Conservation (phyloP, 2,329 filamentous ascomycete genomes). For the Fusarium sp. region DNA sequence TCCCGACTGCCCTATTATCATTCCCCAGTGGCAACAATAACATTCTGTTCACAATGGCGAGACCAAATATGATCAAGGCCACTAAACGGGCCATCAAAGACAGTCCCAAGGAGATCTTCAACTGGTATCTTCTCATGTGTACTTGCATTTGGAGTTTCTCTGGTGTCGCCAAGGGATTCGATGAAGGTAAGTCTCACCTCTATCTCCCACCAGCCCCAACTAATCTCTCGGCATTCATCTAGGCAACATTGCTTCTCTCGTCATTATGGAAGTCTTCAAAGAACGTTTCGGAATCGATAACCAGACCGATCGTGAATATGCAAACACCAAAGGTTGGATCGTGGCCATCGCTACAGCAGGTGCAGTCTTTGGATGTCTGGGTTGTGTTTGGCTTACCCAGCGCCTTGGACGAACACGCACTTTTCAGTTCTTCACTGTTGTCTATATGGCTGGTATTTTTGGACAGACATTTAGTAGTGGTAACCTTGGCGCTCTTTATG, state of each 20-base stretch:
- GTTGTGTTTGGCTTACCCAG: conserved; percentile 44
- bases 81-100: conserved; percentile 46
- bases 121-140: conserved; percentile 46
- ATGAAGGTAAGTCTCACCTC: conserved; percentile 40
- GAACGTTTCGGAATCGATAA: conserved; percentile 41
- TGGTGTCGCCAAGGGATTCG: conserved; percentile 49
- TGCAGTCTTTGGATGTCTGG: conserved; percentile 48
- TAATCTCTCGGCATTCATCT: neutral
- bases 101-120: conserved; percentile 48
- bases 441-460: conserved; percentile 54
- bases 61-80: conserved; percentile 44
- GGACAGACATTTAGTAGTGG: conserved; percentile 49
- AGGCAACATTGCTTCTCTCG: conserved; percentile 50
- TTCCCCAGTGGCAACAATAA: neutral
- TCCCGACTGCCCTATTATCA: neutral
- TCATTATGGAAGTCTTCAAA: conserved; percentile 48
- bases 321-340: conserved; percentile 51
- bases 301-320: conserved; percentile 43
- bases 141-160: conserved; percentile 48
- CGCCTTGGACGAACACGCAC: conserved; percentile 41
- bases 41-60: conserved; percentile 17
- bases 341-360: conserved; percentile 49
- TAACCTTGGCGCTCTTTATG: conserved; percentile 44
- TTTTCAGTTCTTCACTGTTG: conserved; percentile 47
- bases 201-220: fast-evolving